phyloP scores from a whole-genome alignment of 345 rosid species.

The Streptanthus diversifolius region DNA sequence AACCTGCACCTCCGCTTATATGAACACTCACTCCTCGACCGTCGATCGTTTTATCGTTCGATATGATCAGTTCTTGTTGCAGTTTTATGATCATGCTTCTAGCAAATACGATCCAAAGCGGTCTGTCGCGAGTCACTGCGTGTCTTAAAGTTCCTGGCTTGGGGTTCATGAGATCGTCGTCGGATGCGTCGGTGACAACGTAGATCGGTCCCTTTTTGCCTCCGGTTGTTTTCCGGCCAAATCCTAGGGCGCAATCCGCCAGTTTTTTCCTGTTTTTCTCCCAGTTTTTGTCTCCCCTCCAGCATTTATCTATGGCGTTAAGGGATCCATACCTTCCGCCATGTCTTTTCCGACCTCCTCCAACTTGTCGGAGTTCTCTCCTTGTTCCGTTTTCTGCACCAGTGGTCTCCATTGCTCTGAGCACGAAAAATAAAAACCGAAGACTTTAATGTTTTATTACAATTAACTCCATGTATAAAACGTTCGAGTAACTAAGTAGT shows the following conservation, averaged over 20 bases:
- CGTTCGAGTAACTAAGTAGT: background rate
- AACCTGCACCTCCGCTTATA: constrained; percentile 57
- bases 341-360: constrained; percentile 15
- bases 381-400: constrained; percentile 44
- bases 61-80: constrained; percentile 55
- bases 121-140: constrained; percentile 63
- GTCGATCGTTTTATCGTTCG: constrained; percentile 64
- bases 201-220: constrained; percentile 55
- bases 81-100: constrained; percentile 60
- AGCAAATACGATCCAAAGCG: constrained; percentile 72
- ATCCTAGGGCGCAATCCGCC: constrained; percentile 62
- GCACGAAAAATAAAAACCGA: background rate
- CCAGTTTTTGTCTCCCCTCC: constrained; percentile 59
- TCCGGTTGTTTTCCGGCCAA: constrained; percentile 62
- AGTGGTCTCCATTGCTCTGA: constrained; percentile 29
- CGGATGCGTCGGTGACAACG: constrained; percentile 55
- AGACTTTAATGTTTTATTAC: background rate
- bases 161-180: constrained; percentile 46
- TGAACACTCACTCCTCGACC: constrained; percentile 62
- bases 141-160: constrained; percentile 71
- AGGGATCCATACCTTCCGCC: constrained; percentile 43
- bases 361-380: constrained; percentile 34
- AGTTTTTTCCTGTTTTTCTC: constrained; percentile 46
- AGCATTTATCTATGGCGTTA: constrained; percentile 62
- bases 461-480: background rate